Percentiles rank a stretch among this genome's conserved stretches.
These are phyloP conservation scores for Eucalyptus coolabah DNA, from an alignment of 345 rosid genomes.

Conservation along the genomic window DNA sequence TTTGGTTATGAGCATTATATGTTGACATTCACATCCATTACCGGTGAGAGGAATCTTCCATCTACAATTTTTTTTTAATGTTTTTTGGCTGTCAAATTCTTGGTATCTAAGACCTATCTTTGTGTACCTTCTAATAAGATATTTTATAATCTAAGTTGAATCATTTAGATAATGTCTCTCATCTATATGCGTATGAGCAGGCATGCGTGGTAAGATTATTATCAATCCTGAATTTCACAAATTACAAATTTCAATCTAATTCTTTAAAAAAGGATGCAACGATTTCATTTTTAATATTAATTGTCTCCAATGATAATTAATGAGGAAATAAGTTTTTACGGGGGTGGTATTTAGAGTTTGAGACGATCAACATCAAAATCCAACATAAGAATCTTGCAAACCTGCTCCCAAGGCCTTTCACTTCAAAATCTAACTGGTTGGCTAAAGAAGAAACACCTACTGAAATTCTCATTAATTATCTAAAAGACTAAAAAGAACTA, in stretches of 20 bases:
- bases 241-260: no score
- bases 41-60: neutral
- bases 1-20: neutral
- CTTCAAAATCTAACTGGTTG: no score
- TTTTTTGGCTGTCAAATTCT: neutral
- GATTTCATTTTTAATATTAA: neutral
- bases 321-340: neutral
- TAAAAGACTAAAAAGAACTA: no score
- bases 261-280: neutral
- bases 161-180: neutral
- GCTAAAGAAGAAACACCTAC: no score
- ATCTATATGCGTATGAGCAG: neutral
- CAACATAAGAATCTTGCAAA: neutral
- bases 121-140: neutral
- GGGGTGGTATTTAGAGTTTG: neutral
- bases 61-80: neutral
- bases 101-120: neutral
- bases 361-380: neutral
- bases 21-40: neutral
- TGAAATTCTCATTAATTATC: no score
- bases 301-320: neutral
- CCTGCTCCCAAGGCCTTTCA: neutral
- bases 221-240: neutral
- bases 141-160: neutral
- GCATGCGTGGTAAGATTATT: neutral